phyloP scores from a whole-genome alignment of 2,329 filamentous ascomycete species.

The Sphaerulina populicola region DNA sequence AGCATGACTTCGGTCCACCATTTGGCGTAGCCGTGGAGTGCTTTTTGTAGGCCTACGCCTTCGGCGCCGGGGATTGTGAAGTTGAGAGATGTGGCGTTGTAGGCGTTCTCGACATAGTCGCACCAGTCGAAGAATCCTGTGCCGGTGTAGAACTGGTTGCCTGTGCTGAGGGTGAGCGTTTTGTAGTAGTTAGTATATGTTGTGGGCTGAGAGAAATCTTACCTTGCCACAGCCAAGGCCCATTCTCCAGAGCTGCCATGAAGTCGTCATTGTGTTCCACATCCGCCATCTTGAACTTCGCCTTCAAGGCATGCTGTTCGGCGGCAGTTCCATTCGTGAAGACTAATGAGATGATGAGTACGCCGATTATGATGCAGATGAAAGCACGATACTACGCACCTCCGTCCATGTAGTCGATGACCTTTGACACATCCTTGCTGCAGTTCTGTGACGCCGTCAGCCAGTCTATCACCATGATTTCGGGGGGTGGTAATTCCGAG shows the following conservation, averaged over 20 bases:
- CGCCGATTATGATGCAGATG: too few relatives aligned
- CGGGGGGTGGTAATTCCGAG: too few relatives aligned
- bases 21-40: conserved; percentile 47
- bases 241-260: conserved; percentile 46
- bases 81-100: neutral
- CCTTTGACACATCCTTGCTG: conserved; percentile 44
- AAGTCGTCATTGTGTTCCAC: conserved; percentile 48
- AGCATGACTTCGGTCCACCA: conserved; percentile 45
- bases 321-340: conserved; percentile 25
- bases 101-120: conserved; percentile 35
- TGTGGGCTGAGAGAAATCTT: too few relatives aligned
- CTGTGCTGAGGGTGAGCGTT: neutral
- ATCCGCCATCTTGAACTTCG: conserved; percentile 45
- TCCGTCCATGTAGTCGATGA: conserved; percentile 45
- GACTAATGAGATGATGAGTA: conserved; percentile 7
- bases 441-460: conserved; percentile 40
- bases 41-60: conserved; percentile 47
- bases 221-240: conserved; percentile 51
- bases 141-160: conserved; percentile 41
- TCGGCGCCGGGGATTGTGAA: conserved; percentile 25
- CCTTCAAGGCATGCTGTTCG: conserved; percentile 41
- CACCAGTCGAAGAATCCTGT: conserved; percentile 42
- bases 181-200: too few relatives aligned
- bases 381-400: too few relatives aligned
- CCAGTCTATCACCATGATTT: too few relatives aligned